Base-by-base conservation (phyloP, 371 early-diverging fungal genomes). In the Blakeslea trispora region DNA sequence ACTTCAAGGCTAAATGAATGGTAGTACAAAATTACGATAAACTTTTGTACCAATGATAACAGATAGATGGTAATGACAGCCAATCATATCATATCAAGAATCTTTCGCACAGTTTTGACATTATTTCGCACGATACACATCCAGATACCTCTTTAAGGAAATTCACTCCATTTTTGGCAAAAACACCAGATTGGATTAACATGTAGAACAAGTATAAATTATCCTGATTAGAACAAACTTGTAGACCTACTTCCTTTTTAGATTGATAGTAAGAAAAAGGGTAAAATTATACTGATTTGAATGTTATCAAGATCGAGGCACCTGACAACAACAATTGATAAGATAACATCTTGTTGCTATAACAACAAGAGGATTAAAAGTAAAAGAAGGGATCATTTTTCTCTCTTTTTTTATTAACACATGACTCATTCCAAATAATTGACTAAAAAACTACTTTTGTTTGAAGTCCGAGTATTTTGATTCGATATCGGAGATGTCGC, bases 91-190 rank as follows among this genome's bases (percentile, higher is more conserved):
- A 3, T 13, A 28, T 11, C 1, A 45, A 43, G 24, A 50, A 28
- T 32, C 45, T 55, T 61, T 61, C 61, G 55, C 61, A 61, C 61
- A 61, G 50, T 61, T 15, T 22, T 42, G 40, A 28, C 23, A 42
- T 45, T 45, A 55, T 61, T 61, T 61, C 61, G 61, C 61, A 61
- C 61, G 61, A 61, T 61, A 49, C 41, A 35, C 32, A 35, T 34
- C 45, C 18, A 48, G 43, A 17, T 40, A n/a, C 3, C 43, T 37
- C 22, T 45, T 50, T 61, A 50, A 50, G 50, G 61, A 22, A 61
- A 61, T 61, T 61, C 61, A 55, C 17, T 55, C 61, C 61, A 40
- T 39, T 50, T 61, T 55, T 41, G 51, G 61, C 19, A 43, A 35
- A 37, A 32, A 42, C 41, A 47, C 28, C 21, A 41, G 18, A 15